These are phyloP conservation scores for Tarenaya hassleriana DNA, from an alignment of 345 rosid species.

Conservation along the genomic window DNA sequence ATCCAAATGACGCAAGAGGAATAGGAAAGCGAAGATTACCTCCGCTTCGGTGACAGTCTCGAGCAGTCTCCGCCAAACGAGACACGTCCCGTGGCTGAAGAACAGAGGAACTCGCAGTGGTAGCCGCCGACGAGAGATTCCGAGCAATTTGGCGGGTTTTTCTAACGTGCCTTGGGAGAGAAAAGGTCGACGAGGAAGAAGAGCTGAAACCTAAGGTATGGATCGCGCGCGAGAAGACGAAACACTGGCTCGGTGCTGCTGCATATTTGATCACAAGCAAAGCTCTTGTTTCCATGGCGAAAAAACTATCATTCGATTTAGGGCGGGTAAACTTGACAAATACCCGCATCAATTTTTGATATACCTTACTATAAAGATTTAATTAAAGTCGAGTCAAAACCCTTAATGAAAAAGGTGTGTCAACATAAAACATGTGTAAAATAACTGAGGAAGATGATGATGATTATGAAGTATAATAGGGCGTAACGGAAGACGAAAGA, in stretches of 20 bases:
- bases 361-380: too few relatives aligned
- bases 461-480: too few relatives aligned
- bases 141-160: slow-evolving; percentile 11
- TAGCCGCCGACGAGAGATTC: slow-evolving; percentile 32
- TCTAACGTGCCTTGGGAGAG: slow-evolving; percentile 11
- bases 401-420: too few relatives aligned
- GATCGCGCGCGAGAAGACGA: background rate
- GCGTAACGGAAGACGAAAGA: too few relatives aligned
- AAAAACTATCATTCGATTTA: too few relatives aligned
- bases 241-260: slow-evolving; percentile 11
- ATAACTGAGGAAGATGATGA: too few relatives aligned
- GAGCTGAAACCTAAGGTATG: background rate
- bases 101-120: slow-evolving; percentile 25
- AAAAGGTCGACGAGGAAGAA: slow-evolving; percentile 12
- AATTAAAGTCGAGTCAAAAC: too few relatives aligned
- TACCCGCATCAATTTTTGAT: too few relatives aligned
- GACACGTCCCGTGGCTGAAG: slow-evolving; percentile 61
- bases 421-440: too few relatives aligned
- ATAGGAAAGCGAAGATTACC: slow-evolving; percentile 25
- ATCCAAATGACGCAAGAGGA: background rate
- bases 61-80: slow-evolving; percentile 70
- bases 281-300: slow-evolving; percentile 33
- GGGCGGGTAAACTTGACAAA: too few relatives aligned
- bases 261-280: slow-evolving; percentile 20
- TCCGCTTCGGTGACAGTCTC: slow-evolving; percentile 61